Conservation (phyloP, 176 grass and related monocot species). For the maize (Zea mays) region Zm-B73-REFERENCE-NAM-5.0 NC_050097.1:221761001-221761500, state of each 20-base stretch:
- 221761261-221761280: constrained; percentile 54
- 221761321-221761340: constrained; percentile 30
- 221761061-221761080: not conserved
- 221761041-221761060: not conserved
- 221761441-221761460: constrained; percentile 31
- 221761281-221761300: constrained; percentile 61
- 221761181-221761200: constrained; percentile 47
- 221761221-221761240: constrained; percentile 37
- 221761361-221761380: constrained; percentile 38
- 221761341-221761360: constrained; percentile 51
- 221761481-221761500: not conserved
- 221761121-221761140: not conserved
- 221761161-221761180: constrained; percentile 43
- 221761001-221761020: not conserved
- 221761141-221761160: not conserved
- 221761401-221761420: constrained; percentile 59
- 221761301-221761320: constrained; percentile 59
- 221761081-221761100: not conserved
- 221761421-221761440: constrained; percentile 57
- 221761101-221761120: not conserved
- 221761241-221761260: constrained; percentile 55
- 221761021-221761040: not conserved
- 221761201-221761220: constrained; percentile 27
- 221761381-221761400: constrained; percentile 50
- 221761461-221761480: not conserved